phyloP scores from a whole-genome alignment of 2,329 filamentous ascomycete genomes.

The Aspergillus viridinutans region DNA sequence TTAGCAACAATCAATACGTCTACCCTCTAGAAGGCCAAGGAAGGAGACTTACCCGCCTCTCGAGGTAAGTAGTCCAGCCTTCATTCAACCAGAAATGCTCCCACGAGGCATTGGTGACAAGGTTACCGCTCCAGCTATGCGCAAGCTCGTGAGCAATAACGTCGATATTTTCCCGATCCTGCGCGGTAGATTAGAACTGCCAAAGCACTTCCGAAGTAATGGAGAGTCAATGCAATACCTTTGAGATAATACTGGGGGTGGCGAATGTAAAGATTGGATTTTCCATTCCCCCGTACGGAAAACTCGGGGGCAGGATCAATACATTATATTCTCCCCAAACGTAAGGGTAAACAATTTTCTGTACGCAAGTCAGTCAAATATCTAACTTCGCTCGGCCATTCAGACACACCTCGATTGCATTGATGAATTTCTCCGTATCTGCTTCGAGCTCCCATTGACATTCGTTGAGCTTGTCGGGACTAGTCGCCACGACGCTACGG shows the following conservation, averaged over 20 bases:
- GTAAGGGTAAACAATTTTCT: constrained; percentile 74
- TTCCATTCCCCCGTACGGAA: constrained; percentile 80
- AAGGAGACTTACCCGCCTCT: constrained; percentile 58
- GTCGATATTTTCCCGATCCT: constrained; percentile 82
- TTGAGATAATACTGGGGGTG: constrained; percentile 89
- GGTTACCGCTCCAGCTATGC: constrained; percentile 83
- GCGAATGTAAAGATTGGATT: constrained; percentile 95
- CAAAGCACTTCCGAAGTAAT: background rate
- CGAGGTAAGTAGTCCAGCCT: constrained; percentile 93
- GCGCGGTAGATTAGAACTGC: constrained; percentile 1
- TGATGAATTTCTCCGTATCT: constrained; percentile 88
- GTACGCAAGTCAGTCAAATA: constrained; percentile 8
- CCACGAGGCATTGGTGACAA: constrained; percentile 52
- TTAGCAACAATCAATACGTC: constrained; percentile 11
- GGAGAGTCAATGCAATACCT: constrained; percentile 37
- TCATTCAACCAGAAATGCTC: constrained; percentile 60
- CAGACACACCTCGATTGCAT: constrained; percentile 66
- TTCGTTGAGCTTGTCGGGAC: constrained; percentile 76
- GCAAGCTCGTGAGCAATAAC: constrained; percentile 85
- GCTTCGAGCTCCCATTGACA: constrained; percentile 89
- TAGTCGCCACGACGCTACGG: constrained; percentile 77
- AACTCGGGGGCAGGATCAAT: constrained; percentile 81
- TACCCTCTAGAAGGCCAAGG: background rate
- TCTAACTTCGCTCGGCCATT: background rate
- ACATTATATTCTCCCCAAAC: constrained; percentile 95